Evolutionary conservation across 371 early-diverging fungal species (phyloP).

Genomic region (Apophysomyces sp.): DNA sequence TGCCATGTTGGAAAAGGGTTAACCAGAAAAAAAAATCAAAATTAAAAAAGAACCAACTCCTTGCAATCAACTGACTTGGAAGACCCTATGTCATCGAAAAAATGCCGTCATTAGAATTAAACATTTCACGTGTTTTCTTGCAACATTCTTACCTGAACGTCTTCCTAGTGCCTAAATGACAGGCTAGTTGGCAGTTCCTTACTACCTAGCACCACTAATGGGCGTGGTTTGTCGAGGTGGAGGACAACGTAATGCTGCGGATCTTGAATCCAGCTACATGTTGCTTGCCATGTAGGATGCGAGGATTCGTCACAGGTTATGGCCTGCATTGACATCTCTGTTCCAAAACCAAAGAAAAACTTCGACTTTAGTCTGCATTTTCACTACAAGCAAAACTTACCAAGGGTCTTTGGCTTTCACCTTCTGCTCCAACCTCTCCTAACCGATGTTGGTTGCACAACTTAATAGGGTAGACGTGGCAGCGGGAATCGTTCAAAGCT

Average conservation of each 20-base stretch:
- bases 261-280: neutral
- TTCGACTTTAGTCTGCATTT: neutral
- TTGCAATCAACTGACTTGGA: neutral
- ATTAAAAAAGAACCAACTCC: neutral
- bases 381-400: neutral
- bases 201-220: too few relatives aligned
- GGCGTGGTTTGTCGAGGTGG: neutral
- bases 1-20: constrained; percentile 5
- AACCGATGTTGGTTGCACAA: neutral
- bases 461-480: neutral
- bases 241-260: neutral
- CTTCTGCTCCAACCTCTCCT: neutral
- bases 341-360: neutral
- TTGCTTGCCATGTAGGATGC: neutral
- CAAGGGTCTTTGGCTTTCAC: neutral
- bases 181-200: neutral
- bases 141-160: too few relatives aligned
- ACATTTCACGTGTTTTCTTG: too few relatives aligned
- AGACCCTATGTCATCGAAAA: too few relatives aligned
- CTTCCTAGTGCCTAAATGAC: too few relatives aligned
- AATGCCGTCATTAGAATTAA: too few relatives aligned
- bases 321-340: neutral
- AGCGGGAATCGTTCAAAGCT: neutral
- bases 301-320: neutral
- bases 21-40: neutral